Evolutionary conservation across 2,329 filamentous ascomycete species (phyloP), one percentile per base, ranked within the genome.

Genomic region (Raffaelea ambrosiae): DNA sequence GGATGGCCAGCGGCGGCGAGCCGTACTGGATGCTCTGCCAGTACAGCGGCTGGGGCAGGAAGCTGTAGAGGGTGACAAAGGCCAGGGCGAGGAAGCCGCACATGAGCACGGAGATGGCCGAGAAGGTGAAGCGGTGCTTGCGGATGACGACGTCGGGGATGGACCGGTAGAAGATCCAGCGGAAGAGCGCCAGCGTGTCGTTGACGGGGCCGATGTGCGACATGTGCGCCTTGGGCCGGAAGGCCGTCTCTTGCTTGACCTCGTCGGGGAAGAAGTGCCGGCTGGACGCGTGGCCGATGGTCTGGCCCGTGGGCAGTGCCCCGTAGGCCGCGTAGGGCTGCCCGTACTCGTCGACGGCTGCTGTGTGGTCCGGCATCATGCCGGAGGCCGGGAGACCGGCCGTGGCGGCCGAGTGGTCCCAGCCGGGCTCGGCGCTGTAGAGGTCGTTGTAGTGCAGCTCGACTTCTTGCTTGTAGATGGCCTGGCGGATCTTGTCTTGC

Each of bases 401-500:
- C 14, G 74, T 61, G 5, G 63, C 68, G 13, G 64, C 70, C 11
- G 70, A 63, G 50, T 68, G 62, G 46, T 66, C 67, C 55, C 69
- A 70, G 20, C 72, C 69, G 33, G 71, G 66, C 44, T 78, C 72
- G 47, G 74, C 58, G 59, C 63, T 71, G 62, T 81, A 74, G 42
- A 76, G 54, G 44, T 71, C 63, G 50, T 63, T 76, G 61, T 79
- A 82, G 57, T 83, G 76, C 57, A 82, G 75, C 59, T 86, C 75
- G 57, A 87, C 74, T 61, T 88, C 81, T 60, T 93, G 83, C 68
- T 94, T 91, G 69, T 93, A 87, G 51, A 93, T 79, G 53, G 88
- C 90, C 56, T 90, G 86, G 55, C 90, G 81, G 55, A 95, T 88
- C 69, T 93, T 94, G 70, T 96, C 90, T 57, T 90, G 88, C 84